Percentiles rank a stretch among this genome's conserved stretches.
Evolutionary conservation across 176 grass and related monocot genomes (phyloP).

Genomic region (Avena insularis): DNA sequence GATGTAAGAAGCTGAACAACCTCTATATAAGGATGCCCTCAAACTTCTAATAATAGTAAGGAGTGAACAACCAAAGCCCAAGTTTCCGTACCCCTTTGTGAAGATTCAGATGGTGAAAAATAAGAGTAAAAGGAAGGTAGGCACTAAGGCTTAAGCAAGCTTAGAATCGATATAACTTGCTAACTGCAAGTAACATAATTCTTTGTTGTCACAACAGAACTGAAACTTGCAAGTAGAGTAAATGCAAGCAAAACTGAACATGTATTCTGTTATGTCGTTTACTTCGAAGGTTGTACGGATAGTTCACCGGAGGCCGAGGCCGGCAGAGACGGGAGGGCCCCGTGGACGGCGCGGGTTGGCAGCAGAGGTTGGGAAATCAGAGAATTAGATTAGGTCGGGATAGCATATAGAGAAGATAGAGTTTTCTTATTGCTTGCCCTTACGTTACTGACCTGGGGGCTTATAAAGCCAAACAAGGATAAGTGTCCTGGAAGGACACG

Average conservation of each 20-base stretch:
- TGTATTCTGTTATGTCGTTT: too few species aligned
- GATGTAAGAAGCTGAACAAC: not conserved
- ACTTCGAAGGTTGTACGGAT: too few species aligned
- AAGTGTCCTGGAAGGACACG: too few species aligned
- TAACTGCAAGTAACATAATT: not conserved
- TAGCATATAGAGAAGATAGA: too few species aligned
- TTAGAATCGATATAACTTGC: not conserved
- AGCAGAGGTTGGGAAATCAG: too few species aligned
- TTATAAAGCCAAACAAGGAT: too few species aligned
- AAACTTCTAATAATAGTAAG: not conserved
- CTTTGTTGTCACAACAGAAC: slow-evolving; percentile 1
- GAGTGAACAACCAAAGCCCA: not conserved
- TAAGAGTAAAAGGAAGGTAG: slow-evolving; percentile 1
- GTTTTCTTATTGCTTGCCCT: too few species aligned
- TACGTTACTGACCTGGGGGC: too few species aligned
- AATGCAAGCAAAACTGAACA: not conserved
- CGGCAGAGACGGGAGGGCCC: too few species aligned
- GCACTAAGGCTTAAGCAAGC: slow-evolving; percentile 11
- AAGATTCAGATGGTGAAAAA: not conserved
- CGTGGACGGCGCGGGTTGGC: too few species aligned
- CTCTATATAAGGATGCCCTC: not conserved
- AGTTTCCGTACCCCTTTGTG: not conserved
- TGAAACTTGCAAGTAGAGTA: not conserved
- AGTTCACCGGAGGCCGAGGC: too few species aligned
- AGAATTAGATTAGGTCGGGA: too few species aligned